These are phyloP conservation scores for Fusarium buharicum DNA, from an alignment of 2,329 filamentous ascomycete species.

Conservation along the genomic window DNA sequence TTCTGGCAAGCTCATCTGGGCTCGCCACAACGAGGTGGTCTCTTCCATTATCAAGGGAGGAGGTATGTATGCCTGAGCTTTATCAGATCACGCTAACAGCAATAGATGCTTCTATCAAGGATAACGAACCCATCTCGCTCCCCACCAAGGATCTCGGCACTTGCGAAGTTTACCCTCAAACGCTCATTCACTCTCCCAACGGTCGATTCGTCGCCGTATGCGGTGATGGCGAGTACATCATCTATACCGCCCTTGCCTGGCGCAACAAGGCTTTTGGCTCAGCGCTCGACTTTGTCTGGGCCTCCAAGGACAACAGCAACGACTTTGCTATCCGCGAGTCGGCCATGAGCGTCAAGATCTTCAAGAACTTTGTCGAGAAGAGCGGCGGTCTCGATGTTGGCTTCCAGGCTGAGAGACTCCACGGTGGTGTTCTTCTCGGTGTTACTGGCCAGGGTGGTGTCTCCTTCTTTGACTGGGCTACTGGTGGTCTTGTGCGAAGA, in stretches of 20 bases:
- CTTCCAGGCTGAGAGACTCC: constrained; percentile 92
- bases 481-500: constrained; percentile 85
- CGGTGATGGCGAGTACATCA: constrained; percentile 98
- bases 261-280: constrained; percentile 98
- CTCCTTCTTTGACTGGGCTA: constrained; percentile 96
- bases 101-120: constrained; percentile 81
- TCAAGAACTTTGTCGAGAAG: constrained; percentile 97
- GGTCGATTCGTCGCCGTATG: constrained; percentile 84
- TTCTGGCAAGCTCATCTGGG: constrained; percentile 96
- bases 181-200: constrained; percentile 94
- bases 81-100: constrained; percentile 42
- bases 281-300: constrained; percentile 96
- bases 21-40: constrained; percentile 92
- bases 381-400: constrained; percentile 88
- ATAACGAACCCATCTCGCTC: constrained; percentile 85
- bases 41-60: constrained; percentile 95
- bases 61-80: constrained; percentile 54
- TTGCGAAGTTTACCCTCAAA: constrained; percentile 97
- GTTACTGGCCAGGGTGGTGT: constrained; percentile 95
- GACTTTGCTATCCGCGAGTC: constrained; percentile 98
- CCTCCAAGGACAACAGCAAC: constrained; percentile 95
- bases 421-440: constrained; percentile 88
- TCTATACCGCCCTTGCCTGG: constrained; percentile 96
- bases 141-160: constrained; percentile 95
- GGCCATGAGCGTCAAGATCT: constrained; percentile 92